These are phyloP conservation scores for Plasmopara muralis DNA, from an alignment of 352 stramenopile species.

Conservation along the genomic window DNA sequence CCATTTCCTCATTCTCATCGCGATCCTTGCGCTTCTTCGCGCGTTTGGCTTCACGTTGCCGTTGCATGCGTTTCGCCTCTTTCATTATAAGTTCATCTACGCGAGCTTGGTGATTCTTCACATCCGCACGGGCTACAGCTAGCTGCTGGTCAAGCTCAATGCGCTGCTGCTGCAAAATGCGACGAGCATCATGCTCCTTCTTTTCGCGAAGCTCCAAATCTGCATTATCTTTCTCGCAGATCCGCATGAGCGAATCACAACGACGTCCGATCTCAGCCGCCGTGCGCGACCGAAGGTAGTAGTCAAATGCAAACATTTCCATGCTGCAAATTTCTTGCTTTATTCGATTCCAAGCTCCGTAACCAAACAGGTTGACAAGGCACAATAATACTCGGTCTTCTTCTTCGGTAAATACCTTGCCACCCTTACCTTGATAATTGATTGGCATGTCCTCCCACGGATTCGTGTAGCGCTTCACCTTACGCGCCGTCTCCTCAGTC, in stretches of 20 bases:
- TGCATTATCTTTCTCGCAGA: constrained; percentile 92
- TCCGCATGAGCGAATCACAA: constrained; percentile 92
- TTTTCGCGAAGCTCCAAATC: constrained; percentile 72
- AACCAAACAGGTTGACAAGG: constrained; percentile 96
- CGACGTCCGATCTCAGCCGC: constrained; percentile 93
- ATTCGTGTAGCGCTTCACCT: constrained; percentile 74
- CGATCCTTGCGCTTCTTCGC: constrained; percentile 74
- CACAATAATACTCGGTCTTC: constrained; percentile 97
- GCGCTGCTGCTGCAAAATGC: constrained; percentile 58
- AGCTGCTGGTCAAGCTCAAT: constrained; percentile 64
- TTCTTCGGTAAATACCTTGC: constrained; percentile 94
- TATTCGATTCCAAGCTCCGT: constrained; percentile 95
- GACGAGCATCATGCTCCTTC: constrained; percentile 62
- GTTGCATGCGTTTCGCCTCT: constrained; percentile 82
- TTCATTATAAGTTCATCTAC: constrained; percentile 86
- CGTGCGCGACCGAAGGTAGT: constrained; percentile 97
- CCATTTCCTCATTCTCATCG: constrained; percentile 56
- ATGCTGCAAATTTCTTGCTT: constrained; percentile 92
- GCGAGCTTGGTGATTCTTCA: constrained; percentile 69
- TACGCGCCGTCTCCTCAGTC: constrained; percentile 64
- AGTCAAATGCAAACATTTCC: constrained; percentile 96
- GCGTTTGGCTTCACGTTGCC: constrained; percentile 69
- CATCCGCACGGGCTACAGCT: constrained; percentile 50
- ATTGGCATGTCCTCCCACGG: constrained; percentile 85
- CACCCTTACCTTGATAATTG: constrained; percentile 87